Percentiles rank a stretch among this genome's conserved stretches.
phyloP scores from a whole-genome alignment of 2,329 filamentous ascomycete genomes.

The Aschersonia sp. region DNA sequence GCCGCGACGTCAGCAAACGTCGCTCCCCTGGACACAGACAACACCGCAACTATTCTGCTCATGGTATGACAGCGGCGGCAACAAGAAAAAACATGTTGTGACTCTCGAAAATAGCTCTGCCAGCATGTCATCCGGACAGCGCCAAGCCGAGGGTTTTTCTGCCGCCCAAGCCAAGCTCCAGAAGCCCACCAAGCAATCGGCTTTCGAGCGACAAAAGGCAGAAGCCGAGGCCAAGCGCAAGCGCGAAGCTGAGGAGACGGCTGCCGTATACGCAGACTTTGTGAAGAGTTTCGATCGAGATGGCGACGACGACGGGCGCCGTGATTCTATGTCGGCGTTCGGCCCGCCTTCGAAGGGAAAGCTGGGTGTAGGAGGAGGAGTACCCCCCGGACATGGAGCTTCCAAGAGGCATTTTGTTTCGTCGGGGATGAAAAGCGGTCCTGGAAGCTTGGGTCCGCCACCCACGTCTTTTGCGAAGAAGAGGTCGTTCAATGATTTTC shows the following conservation, averaged over 20 bases:
- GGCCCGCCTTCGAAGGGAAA: conserved; percentile 7
- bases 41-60: not conserved
- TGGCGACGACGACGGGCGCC: conserved; percentile 22
- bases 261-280: conserved; percentile 76
- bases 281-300: conserved; percentile 63
- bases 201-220: conserved; percentile 78
- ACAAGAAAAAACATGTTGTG: conserved; percentile 4
- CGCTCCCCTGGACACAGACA: not conserved
- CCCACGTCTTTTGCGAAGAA: conserved; percentile 37
- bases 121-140: conserved; percentile 32
- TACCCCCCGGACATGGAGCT: conserved; percentile 4
- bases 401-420: conserved; percentile 52
- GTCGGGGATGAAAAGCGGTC: conserved; percentile 42
- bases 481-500: conserved; percentile 29
- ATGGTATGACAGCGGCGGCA: not conserved
- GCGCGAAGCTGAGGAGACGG: conserved; percentile 75
- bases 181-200: conserved; percentile 68
- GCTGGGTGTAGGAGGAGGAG: conserved; percentile 2
- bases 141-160: conserved; percentile 39
- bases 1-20: not conserved
- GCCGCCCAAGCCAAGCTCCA: conserved; percentile 65
- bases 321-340: conserved; percentile 5
- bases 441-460: conserved; percentile 43
- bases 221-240: conserved; percentile 80
- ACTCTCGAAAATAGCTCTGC: not conserved